phyloP scores from a whole-genome alignment of 2,329 filamentous ascomycete genomes.

The Penicillium sp. region DNA sequence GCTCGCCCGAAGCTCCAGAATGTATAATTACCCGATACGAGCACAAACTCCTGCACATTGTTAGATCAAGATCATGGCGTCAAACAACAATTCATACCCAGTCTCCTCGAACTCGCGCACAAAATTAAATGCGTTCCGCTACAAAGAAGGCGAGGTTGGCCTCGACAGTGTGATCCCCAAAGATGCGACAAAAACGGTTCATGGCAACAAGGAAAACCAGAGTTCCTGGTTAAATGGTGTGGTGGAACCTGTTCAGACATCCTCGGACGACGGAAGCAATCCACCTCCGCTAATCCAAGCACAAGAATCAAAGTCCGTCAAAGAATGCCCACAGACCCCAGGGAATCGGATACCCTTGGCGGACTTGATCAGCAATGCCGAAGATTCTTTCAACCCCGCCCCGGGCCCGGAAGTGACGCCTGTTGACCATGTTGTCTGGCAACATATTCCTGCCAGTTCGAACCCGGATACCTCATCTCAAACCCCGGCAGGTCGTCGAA shows the following conservation, averaged over 20 bases:
- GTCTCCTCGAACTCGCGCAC: slow-evolving; percentile 53
- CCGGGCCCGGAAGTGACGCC: slow-evolving; percentile 53
- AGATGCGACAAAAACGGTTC: slow-evolving; percentile 22
- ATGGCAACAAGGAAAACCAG: slow-evolving; percentile 49
- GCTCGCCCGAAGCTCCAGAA: slow-evolving; percentile 19
- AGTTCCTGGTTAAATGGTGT: slow-evolving; percentile 37
- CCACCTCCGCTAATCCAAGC: slow-evolving; percentile 18
- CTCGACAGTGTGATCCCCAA: slow-evolving; percentile 22
- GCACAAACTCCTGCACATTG: slow-evolving; percentile 12
- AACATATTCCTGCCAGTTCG: slow-evolving; percentile 47
- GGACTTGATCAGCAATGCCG: slow-evolving; percentile 60
- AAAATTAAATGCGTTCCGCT: slow-evolving; percentile 57
- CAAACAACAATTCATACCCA: slow-evolving; percentile 28
- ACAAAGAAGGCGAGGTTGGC: slow-evolving; percentile 35
- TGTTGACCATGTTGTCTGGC: slow-evolving; percentile 61
- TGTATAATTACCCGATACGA: slow-evolving; percentile 26
- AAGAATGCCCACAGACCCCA: slow-evolving; percentile 56
- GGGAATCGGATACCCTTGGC: slow-evolving; percentile 58
- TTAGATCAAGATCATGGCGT: slow-evolving; percentile 26
- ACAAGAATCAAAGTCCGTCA: slow-evolving; percentile 29
- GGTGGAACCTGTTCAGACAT: slow-evolving; percentile 23
- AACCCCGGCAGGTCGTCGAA: slow-evolving; percentile 47
- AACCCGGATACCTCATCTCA: slow-evolving; percentile 48
- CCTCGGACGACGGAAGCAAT: slow-evolving; percentile 16
- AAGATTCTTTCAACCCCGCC: slow-evolving; percentile 53